Evolutionary conservation across 2,329 filamentous ascomycete species (phyloP).

Genomic region (Fusarium goolgardi): DNA sequence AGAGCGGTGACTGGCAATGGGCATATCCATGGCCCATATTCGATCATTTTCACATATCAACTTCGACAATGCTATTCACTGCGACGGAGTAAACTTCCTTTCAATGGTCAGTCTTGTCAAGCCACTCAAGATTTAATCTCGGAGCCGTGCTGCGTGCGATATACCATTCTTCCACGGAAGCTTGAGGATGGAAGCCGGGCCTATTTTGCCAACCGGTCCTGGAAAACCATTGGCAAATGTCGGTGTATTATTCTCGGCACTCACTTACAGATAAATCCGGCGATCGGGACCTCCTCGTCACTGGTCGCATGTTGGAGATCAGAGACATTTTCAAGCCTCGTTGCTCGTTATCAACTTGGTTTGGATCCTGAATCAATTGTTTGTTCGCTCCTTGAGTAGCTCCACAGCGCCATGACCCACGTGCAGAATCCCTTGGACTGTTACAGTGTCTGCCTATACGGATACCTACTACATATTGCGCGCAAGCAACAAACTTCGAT

Average conservation of each 20-base stretch:
- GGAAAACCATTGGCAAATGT: conserved; percentile 43
- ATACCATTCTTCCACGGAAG: background rate
- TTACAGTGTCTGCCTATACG: conserved; percentile 10
- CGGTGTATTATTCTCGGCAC: conserved; percentile 42
- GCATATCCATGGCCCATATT: background rate
- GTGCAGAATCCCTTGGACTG: conserved; percentile 24
- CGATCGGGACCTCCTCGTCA: conserved; percentile 32
- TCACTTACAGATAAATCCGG: conserved; percentile 28
- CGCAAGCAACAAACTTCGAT: conserved; percentile 11
- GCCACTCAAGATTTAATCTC: background rate
- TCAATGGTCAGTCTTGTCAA: conserved; percentile 11
- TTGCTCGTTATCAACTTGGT: conserved; percentile 14
- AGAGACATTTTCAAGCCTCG: conserved; percentile 41
- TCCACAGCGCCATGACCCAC: conserved; percentile 28
- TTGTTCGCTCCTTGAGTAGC: conserved; percentile 1
- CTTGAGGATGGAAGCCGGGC: conserved; percentile 26
- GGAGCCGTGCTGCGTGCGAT: background rate
- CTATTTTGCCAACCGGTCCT: conserved; percentile 28
- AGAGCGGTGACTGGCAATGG: conserved; percentile 29
- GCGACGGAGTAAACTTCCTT: background rate
- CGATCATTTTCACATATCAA: conserved; percentile 36
- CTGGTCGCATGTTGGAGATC: conserved; percentile 18
- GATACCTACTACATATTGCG: background rate
- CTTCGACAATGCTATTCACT: conserved; percentile 15
- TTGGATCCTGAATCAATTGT: conserved; percentile 2